These are phyloP conservation scores for Cytospora chrysosperma DNA, from an alignment of 2,329 filamentous ascomycete genomes.

Conservation along the genomic window DNA sequence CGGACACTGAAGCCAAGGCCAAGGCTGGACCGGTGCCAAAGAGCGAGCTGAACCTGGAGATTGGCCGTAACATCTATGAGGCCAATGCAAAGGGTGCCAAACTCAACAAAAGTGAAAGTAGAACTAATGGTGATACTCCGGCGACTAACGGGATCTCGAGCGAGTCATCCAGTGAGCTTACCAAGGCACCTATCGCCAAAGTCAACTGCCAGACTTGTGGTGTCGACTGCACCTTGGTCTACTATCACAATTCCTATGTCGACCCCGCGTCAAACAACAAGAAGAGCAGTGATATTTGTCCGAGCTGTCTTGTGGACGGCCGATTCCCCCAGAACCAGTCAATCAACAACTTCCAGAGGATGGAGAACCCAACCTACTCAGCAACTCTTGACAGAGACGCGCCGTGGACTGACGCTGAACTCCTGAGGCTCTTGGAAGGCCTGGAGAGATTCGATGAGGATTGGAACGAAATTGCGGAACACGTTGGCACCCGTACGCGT, in stretches of 20 bases:
- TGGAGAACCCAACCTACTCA: conserved; percentile 84
- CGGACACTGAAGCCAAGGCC: conserved; percentile 72
- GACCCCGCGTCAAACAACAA: conserved; percentile 55
- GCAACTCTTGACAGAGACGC: conserved; percentile 78
- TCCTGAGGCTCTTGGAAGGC: conserved; percentile 84
- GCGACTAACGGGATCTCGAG: conserved; percentile 63
- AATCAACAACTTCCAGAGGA: conserved; percentile 78
- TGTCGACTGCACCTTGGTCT: conserved; percentile 74
- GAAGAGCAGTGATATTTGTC: conserved; percentile 83
- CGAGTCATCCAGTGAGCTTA: conserved; percentile 54
- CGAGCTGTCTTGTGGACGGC: conserved; percentile 83
- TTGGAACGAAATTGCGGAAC: conserved; percentile 89
- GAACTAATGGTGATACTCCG: conserved; percentile 72
- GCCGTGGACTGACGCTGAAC: conserved; percentile 88
- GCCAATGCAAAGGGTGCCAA: conserved; percentile 76
- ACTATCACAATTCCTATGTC: conserved; percentile 58
- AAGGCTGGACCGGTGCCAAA: conserved; percentile 66
- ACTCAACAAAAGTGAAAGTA: conserved; percentile 67
- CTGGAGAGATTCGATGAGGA: conserved; percentile 93
- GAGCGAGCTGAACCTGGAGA: conserved; percentile 83
- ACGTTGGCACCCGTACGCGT: conserved; percentile 85
- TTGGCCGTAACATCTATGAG: conserved; percentile 94
- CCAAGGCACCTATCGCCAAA: conserved; percentile 65
- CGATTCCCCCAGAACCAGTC: conserved; percentile 78
- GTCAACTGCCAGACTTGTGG: conserved; percentile 89